Evolutionary conservation across 179 eudicot genomes (phyloP).

Genomic region (Vitellaria paradoxa): DNA sequence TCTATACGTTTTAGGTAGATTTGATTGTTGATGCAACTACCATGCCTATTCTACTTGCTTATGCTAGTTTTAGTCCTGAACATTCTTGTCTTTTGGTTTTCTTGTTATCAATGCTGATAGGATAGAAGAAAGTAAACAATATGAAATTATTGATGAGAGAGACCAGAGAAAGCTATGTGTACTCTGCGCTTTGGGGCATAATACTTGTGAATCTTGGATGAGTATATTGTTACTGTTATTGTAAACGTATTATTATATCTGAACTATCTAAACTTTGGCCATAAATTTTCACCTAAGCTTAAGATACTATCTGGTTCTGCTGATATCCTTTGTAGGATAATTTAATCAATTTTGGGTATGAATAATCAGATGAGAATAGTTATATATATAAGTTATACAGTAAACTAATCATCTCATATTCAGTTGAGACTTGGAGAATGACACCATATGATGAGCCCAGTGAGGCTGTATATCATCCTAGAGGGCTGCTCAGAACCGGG

Average conservation of each 20-base stretch:
- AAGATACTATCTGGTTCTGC: not conserved
- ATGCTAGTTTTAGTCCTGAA: not conserved
- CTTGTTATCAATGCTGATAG: not conserved
- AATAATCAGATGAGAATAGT: not conserved
- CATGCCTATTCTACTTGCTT: not conserved
- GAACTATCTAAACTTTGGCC: not conserved
- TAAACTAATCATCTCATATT: too few relatives aligned
- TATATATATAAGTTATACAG: too few relatives aligned
- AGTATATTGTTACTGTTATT: not conserved
- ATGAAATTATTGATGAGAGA: too few relatives aligned
- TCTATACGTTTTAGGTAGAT: not conserved
- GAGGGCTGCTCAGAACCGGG: not conserved
- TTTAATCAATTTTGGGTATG: not conserved
- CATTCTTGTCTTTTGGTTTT: not conserved
- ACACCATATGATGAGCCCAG: not conserved
- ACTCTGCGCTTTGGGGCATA: not conserved
- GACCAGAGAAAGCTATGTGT: not conserved
- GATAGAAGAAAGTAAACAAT: too few relatives aligned
- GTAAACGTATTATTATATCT: not conserved
- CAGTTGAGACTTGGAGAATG: not conserved
- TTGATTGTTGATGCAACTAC: not conserved
- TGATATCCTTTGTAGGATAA: not conserved
- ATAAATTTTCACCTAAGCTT: not conserved
- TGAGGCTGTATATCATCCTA: not conserved
- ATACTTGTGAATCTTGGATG: not conserved